These are phyloP conservation scores for Penicillium sp. DNA, from an alignment of 2,329 filamentous ascomycete species.

Conservation along the genomic window DNA sequence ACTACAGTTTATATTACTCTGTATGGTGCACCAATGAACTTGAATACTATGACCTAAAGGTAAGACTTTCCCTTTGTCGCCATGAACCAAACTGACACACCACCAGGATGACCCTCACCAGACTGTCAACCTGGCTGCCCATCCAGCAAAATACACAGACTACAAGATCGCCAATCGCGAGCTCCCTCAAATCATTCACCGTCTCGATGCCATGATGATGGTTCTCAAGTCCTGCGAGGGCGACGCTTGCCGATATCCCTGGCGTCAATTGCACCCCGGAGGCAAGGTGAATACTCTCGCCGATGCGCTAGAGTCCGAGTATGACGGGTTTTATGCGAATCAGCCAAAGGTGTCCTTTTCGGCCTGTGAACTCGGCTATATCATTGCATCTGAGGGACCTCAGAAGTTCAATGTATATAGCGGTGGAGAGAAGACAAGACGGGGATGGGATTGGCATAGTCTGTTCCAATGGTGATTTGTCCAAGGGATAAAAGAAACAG, in stretches of 20 bases:
- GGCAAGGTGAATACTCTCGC: constrained; percentile 52
- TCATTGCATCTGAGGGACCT: constrained; percentile 56
- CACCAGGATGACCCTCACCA: constrained; percentile 53
- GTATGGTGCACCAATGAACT: constrained; percentile 69
- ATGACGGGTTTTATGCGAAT: constrained; percentile 54
- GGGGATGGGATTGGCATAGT: constrained; percentile 5
- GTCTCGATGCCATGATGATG: constrained; percentile 59
- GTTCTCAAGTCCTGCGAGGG: constrained; percentile 62
- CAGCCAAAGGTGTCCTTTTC: constrained; percentile 53
- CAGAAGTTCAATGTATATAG: constrained; percentile 33
- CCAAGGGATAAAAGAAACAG: not conserved
- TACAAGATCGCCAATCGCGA: constrained; percentile 20
- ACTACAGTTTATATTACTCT: constrained; percentile 63
- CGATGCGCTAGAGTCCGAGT: constrained; percentile 50
- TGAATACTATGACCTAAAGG: constrained; percentile 63
- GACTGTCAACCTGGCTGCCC: constrained; percentile 44
- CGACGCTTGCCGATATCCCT: constrained; percentile 54
- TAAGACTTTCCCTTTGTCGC: constrained; percentile 25
- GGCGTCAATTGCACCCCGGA: constrained; percentile 56
- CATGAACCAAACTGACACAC: not conserved
- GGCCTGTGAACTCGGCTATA: constrained; percentile 57
- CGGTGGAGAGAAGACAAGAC: constrained; percentile 10
- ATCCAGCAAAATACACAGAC: constrained; percentile 16
- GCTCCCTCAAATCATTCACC: constrained; percentile 43
- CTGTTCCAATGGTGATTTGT: constrained; percentile 4